Evolutionary conservation across 2,329 filamentous ascomycete species (phyloP).

Genomic region (Exophiala dermatitidis): DNA sequence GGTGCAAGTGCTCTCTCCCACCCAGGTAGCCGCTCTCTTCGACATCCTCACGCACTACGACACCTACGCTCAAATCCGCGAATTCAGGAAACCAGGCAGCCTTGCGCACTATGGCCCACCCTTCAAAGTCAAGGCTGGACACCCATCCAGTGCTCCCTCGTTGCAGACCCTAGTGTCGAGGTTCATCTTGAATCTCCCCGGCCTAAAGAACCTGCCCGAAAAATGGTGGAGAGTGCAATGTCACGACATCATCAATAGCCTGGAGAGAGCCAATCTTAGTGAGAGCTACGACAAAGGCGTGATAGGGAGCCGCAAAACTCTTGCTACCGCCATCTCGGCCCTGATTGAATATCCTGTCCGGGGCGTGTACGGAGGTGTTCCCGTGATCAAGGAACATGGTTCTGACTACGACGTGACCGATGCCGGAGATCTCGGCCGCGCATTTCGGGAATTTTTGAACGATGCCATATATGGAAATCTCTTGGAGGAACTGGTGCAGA

Average conservation of each 20-base stretch:
- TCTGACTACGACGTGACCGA: constrained; percentile 51
- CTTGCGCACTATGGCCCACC: constrained; percentile 65
- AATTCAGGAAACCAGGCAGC: constrained; percentile 59
- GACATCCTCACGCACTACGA: constrained; percentile 50
- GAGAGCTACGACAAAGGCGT: constrained; percentile 77
- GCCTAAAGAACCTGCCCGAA: constrained; percentile 53
- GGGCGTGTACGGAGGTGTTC: constrained; percentile 58
- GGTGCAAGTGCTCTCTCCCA: constrained; percentile 34
- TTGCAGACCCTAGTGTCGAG: constrained; percentile 61
- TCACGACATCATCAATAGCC: constrained; percentile 52
- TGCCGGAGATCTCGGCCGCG: constrained; percentile 54
- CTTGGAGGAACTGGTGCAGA: constrained; percentile 58
- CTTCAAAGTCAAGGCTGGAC: constrained; percentile 40
- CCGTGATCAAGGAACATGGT: constrained; percentile 29
- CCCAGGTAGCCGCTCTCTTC: constrained; percentile 46
- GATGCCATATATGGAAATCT: constrained; percentile 62
- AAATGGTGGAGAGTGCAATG: constrained; percentile 61
- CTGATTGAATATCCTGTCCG: constrained; percentile 63
- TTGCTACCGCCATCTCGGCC: constrained; percentile 64
- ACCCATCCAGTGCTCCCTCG: constrained; percentile 53
- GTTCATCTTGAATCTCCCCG: constrained; percentile 60
- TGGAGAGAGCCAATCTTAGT: constrained; percentile 63
- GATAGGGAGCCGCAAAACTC: constrained; percentile 65
- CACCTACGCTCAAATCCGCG: constrained; percentile 59
- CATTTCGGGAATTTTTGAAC: constrained; percentile 61